Evolutionary conservation across 2,329 filamentous ascomycete genomes (phyloP).

Genomic region (Neopestalotiopsis sp.): DNA sequence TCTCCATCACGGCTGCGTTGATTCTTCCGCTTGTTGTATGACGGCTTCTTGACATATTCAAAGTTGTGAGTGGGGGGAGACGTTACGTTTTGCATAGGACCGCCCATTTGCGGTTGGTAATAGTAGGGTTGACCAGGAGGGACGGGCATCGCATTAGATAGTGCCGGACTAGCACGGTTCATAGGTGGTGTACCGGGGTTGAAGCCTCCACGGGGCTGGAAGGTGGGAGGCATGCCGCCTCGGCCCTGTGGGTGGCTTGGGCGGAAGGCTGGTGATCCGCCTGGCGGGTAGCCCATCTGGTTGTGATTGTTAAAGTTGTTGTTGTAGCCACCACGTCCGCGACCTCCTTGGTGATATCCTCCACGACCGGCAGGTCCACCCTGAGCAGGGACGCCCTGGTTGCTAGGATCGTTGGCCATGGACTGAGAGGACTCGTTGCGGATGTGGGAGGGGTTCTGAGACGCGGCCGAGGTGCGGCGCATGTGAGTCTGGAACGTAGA

Average conservation of each 20-base stretch:
- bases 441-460: slow-evolving; percentile 19
- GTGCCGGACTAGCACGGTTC: slow-evolving; percentile 44
- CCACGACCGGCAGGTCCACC: slow-evolving; percentile 58
- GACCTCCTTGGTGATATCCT: slow-evolving; percentile 54
- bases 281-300: slow-evolving; percentile 49
- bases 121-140: slow-evolving; percentile 66
- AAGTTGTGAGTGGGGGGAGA: slow-evolving; percentile 53
- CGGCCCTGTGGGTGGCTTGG: slow-evolving; percentile 51
- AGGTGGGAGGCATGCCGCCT: slow-evolving; percentile 50
- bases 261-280: slow-evolving; percentile 39
- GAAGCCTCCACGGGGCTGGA: slow-evolving; percentile 47
- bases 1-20: slow-evolving; percentile 50
- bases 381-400: slow-evolving; percentile 56
- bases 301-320: slow-evolving; percentile 53
- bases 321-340: slow-evolving; percentile 55
- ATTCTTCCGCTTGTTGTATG: slow-evolving; percentile 50
- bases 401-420: slow-evolving; percentile 75
- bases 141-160: slow-evolving; percentile 67
- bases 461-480: slow-evolving; percentile 59
- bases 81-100: slow-evolving; percentile 66
- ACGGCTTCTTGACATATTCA: slow-evolving; percentile 38
- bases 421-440: slow-evolving; percentile 65
- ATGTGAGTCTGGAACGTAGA: slow-evolving; percentile 58
- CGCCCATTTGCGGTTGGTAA: slow-evolving; percentile 63
- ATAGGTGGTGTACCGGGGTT: slow-evolving; percentile 51